phyloP scores from a whole-genome alignment of 495 filamentous ascomycete species.

The Podospora fimiseda region DNA sequence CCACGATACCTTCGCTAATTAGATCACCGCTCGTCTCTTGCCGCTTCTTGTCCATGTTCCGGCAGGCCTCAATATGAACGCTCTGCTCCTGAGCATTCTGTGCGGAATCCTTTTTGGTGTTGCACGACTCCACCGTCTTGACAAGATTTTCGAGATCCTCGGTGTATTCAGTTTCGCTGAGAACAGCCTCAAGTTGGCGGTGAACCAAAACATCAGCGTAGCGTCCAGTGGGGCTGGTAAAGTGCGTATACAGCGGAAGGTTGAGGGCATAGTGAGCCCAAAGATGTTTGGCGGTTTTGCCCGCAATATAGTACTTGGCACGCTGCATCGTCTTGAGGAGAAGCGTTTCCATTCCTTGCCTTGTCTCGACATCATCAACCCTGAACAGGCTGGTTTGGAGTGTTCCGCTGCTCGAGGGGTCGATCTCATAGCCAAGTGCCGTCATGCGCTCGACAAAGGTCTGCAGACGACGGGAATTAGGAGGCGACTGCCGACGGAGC shows the following conservation, averaged over 20 bases:
- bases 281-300: conserved; percentile 64
- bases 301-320: conserved; percentile 86
- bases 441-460: conserved; percentile 91
- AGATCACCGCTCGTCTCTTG: conserved; percentile 82
- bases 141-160: conserved; percentile 82
- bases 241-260: conserved; percentile 91
- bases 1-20: conserved; percentile 92
- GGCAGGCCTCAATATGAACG: conserved; percentile 95
- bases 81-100: conserved; percentile 97
- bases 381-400: conserved; percentile 91
- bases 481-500: conserved; percentile 76
- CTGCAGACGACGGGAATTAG: conserved; percentile 80
- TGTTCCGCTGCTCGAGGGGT: conserved; percentile 80
- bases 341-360: conserved; percentile 97
- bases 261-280: conserved; percentile 88
- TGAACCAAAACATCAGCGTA: conserved; percentile 95
- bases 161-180: conserved; percentile 80
- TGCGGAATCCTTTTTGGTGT: conserved; percentile 98
- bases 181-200: conserved; percentile 81
- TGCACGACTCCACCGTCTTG: conserved; percentile 94
- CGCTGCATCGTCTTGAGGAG: conserved; percentile 90
- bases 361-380: conserved; percentile 75
- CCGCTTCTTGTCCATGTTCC: conserved; percentile 83
- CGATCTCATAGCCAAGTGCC: conserved; percentile 79
- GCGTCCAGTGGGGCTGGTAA: conserved; percentile 90